Base-by-base conservation (phyloP, 495 filamentous ascomycete genomes). In the Aspergillus conjunctus region DNA sequence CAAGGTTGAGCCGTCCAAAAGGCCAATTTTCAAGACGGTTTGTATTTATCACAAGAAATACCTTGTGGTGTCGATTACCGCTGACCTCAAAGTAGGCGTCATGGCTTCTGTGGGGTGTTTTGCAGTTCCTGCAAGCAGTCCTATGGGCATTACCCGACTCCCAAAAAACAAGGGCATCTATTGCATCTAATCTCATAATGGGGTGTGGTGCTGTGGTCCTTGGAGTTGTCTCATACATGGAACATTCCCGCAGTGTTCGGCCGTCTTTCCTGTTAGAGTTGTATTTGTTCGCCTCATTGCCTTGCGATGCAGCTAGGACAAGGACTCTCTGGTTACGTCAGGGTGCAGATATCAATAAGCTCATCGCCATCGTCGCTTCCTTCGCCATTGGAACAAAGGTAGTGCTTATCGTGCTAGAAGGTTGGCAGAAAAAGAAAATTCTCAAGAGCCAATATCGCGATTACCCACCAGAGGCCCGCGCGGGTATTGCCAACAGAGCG, bases 211-310 rank as follows among this genome's bases (percentile, higher is more conserved):
- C 51, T 4, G 30, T 53, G 2, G 18, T 53, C 18, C 51, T 53
- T 18, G 32, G 51, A 15, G 51, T 53, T 9, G 14, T 53, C 7
- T 53, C 51, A n/a, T 53, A 53, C 20, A 37, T 53, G 31, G 51
- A 53, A 32, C 51, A 53, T 53, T 37, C 51, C 31, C 51, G 51
- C 30, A 53, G 51, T n/a, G 51, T 53, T 34, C 51, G 51, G 31
- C 51, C 51, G 12, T 15, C 51, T 18, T 37, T 53, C 31, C 20
- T 53, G 30, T n/a, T 53, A 0, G 51, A 53, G 51, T 17, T 53
- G 12, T 53, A 53, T 34, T 18, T 53, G 0, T 17, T 53, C 21
- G 11, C 37, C 14, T 34, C 51, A 0, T 20, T 53, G 31, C 51
- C 34, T 10, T 53, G 32, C 18, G 51, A 53, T n/a, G n/a, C 34